phyloP scores from a whole-genome alignment of 2,329 filamentous ascomycete genomes.

The Trichoderma sp. region DNA sequence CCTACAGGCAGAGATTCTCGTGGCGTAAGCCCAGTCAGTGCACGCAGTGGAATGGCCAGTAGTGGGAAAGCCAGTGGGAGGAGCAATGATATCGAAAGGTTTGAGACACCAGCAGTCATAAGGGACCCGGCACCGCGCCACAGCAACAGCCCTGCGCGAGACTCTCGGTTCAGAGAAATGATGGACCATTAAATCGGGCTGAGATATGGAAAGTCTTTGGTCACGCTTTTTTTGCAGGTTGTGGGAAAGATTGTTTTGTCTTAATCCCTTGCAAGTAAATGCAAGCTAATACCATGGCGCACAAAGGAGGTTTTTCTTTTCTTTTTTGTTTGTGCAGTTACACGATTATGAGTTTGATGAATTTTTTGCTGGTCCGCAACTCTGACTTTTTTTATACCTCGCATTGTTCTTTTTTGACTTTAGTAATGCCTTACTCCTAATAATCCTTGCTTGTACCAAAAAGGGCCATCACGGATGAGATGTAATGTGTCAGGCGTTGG shows the following conservation, averaged over 20 bases:
- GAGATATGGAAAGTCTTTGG: background rate
- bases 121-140: slow-evolving; percentile 41
- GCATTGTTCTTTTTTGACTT: background rate
- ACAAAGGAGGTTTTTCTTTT: background rate
- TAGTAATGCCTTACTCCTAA: background rate
- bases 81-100: slow-evolving; percentile 31
- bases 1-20: slow-evolving; percentile 37
- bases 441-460: background rate
- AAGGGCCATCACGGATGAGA: background rate
- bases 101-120: slow-evolving; percentile 47
- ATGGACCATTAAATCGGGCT: slow-evolving; percentile 42
- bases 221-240: background rate
- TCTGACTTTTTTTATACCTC: background rate
- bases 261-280: background rate
- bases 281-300: background rate
- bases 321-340: background rate
- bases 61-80: background rate
- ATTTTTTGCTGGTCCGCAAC: background rate
- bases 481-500: background rate
- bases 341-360: background rate
- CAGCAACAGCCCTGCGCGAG: slow-evolving; percentile 57
- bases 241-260: background rate
- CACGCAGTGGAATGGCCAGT: slow-evolving; percentile 9
- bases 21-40: slow-evolving; percentile 46
- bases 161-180: slow-evolving; percentile 64